phyloP scores from a whole-genome alignment of 1,284 basidiomycete genomes.

The Ustilago lituana region DNA sequence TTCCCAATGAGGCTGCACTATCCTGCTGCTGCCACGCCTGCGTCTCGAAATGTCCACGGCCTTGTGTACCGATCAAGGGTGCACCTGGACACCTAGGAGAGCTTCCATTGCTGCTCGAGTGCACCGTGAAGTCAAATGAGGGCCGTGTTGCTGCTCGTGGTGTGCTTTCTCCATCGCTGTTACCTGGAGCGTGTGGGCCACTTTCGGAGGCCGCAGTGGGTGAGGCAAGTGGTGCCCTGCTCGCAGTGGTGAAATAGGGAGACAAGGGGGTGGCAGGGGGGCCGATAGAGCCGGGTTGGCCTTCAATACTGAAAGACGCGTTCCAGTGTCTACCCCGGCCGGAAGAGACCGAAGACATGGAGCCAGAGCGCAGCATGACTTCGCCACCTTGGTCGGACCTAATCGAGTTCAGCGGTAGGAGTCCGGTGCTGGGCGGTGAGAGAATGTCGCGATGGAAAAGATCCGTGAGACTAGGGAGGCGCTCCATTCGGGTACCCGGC shows the following conservation, averaged over 20 bases:
- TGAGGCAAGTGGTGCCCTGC: constrained; percentile 6
- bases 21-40: constrained; percentile 14
- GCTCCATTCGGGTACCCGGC: constrained; percentile 16
- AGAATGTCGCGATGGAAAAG: constrained; percentile 39
- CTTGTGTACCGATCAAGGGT: constrained; percentile 27
- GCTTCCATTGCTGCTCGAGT: not conserved
- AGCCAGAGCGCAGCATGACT: constrained; percentile 18
- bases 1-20: constrained; percentile 12
- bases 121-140: constrained; percentile 10
- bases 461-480: constrained; percentile 36
- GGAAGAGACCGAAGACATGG: constrained; percentile 29
- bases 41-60: constrained; percentile 22
- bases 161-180: constrained; percentile 27
- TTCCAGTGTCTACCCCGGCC: constrained; percentile 16
- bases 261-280: constrained; percentile 36
- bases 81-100: constrained; percentile 31
- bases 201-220: constrained; percentile 12
- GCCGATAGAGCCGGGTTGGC: constrained; percentile 15
- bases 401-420: constrained; percentile 3
- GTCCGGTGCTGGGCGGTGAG: constrained; percentile 25
- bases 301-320: constrained; percentile 13
- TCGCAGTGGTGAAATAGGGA: constrained; percentile 16
- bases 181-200: too few species aligned
- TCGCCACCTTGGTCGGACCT: constrained; percentile 15
- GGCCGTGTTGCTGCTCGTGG: constrained; percentile 19